Evolutionary conservation across 2,329 filamentous ascomycete species (phyloP).

Genomic region (Davidsoniella virescens): DNA sequence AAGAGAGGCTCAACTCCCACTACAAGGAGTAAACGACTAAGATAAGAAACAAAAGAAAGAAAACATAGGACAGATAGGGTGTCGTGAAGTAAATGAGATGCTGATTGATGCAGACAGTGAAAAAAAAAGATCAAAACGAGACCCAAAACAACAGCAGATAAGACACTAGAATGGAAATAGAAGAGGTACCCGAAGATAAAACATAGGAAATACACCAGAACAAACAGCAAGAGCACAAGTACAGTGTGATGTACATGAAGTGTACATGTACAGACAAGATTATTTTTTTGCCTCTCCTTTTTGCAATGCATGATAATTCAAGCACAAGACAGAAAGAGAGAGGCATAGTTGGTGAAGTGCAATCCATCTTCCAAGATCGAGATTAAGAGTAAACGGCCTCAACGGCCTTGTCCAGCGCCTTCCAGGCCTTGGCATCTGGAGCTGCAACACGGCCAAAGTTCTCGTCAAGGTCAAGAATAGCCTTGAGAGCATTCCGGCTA

Average conservation of each 20-base stretch:
- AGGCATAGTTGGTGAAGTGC: not conserved
- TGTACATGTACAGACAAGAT: not conserved
- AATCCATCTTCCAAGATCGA: not conserved
- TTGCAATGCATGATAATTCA: not conserved
- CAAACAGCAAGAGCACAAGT: constrained; percentile 8
- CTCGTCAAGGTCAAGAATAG: constrained; percentile 85
- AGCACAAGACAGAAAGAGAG: not conserved
- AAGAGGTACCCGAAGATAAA: not conserved
- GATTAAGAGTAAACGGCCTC: constrained; percentile 12
- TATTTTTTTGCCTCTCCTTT: not conserved
- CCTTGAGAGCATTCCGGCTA: constrained; percentile 84
- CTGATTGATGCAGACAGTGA: not conserved
- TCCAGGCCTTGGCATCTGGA: constrained; percentile 36
- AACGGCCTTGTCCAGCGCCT: constrained; percentile 26
- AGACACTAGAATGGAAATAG: constrained; percentile 1
- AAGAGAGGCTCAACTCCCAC: not conserved
- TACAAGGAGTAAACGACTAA: not conserved
- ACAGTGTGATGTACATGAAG: constrained; percentile 7
- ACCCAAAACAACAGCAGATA: not conserved
- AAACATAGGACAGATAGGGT: not conserved
- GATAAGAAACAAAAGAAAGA: constrained; percentile 1
- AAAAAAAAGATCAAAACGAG: not conserved
- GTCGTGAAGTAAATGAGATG: not conserved
- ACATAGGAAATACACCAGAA: not conserved
- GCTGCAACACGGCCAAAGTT: constrained; percentile 68